Conservation (phyloP, 108 stramenopile species). For the Nitzschia inconspicua region DNA sequence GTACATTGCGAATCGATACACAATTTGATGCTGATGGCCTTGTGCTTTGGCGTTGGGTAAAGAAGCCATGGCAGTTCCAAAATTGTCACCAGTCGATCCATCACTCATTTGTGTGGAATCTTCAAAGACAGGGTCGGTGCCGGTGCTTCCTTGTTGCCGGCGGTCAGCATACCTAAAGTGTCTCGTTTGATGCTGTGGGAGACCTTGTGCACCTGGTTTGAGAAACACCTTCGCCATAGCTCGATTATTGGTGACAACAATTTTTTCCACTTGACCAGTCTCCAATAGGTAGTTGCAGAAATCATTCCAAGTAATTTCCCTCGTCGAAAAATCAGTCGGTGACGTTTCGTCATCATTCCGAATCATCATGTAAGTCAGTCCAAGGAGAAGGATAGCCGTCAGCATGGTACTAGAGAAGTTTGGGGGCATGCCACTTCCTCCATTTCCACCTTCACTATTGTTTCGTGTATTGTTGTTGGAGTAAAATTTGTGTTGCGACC, state of each 20-base stretch:
- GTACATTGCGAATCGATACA: conserved; percentile 92
- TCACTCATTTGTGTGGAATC: neutral
- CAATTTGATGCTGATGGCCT: conserved; percentile 28
- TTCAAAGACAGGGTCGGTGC: no score
- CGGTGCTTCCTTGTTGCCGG: neutral
- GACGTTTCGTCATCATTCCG: conserved; percentile 32
- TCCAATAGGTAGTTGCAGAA: conserved; percentile 81
- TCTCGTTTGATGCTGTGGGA: conserved; percentile 31
- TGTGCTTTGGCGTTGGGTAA: no score
- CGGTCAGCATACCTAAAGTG: conserved; percentile 23
- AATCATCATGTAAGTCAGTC: conserved; percentile 39
- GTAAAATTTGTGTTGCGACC: neutral
- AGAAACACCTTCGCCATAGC: conserved; percentile 78
- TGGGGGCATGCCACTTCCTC: conserved; percentile 6
- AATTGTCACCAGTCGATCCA: no score
- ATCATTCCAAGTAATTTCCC: conserved; percentile 86
- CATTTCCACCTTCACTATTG: conserved; percentile 24
- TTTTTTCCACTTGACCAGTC: conserved; percentile 81
- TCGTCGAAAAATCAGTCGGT: conserved; percentile 42
- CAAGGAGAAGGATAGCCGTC: conserved; percentile 29
- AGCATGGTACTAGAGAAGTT: conserved; percentile 30
- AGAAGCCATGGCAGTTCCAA: no score
- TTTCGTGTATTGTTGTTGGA: conserved; percentile 18
- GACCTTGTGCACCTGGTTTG: conserved; percentile 28
- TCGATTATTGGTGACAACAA: conserved; percentile 87